A percentile compares a stretch with the other conserved stretches of the same genome.
Evolutionary conservation across 148 eudicot genomes (phyloP).

Genomic region (Arctostaphylos glauca): DNA sequence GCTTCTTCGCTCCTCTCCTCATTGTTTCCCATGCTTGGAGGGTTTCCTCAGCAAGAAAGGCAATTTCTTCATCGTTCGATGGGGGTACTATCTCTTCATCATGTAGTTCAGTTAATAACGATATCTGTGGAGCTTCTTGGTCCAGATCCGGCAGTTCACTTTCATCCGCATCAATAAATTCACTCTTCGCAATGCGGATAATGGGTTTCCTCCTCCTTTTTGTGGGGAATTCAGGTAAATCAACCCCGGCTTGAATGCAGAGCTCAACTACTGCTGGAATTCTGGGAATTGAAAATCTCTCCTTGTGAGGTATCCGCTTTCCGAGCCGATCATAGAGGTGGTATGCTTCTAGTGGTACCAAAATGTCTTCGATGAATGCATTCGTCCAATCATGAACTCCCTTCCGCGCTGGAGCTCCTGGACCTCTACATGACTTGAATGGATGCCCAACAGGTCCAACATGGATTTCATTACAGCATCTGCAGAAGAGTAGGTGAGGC

Average conservation of each 20-base stretch:
- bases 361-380: conserved; percentile 66
- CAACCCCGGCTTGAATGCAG: conserved; percentile 94
- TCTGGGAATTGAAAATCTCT: conserved; percentile 85
- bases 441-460: conserved; percentile 90
- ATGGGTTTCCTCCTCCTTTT: conserved; percentile 83
- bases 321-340: conserved; percentile 84
- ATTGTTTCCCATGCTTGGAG: conserved; percentile 81
- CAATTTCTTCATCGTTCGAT: conserved; percentile 50
- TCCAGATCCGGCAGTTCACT: conserved; percentile 79
- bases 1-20: conserved; percentile 77
- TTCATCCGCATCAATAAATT: conserved; percentile 93
- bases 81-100: conserved; percentile 49
- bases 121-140: conserved; percentile 41
- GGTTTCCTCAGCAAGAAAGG: conserved; percentile 80
- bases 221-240: conserved; percentile 68
- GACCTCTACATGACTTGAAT: conserved; percentile 86
- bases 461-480: conserved; percentile 90
- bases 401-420: conserved; percentile 49
- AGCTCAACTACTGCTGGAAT: conserved; percentile 85
- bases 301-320: conserved; percentile 72
- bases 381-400: conserved; percentile 83
- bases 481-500: conserved; percentile 29
- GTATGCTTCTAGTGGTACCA: conserved; percentile 70
- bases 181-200: conserved; percentile 70
- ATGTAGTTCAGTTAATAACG: conserved; percentile 53